Percentiles rank a stretch among this genome's conserved stretches.
These are phyloP conservation scores for Coemansia asiatica DNA, from an alignment of 192 early-diverging fungal species.

Conservation along the genomic window DNA sequence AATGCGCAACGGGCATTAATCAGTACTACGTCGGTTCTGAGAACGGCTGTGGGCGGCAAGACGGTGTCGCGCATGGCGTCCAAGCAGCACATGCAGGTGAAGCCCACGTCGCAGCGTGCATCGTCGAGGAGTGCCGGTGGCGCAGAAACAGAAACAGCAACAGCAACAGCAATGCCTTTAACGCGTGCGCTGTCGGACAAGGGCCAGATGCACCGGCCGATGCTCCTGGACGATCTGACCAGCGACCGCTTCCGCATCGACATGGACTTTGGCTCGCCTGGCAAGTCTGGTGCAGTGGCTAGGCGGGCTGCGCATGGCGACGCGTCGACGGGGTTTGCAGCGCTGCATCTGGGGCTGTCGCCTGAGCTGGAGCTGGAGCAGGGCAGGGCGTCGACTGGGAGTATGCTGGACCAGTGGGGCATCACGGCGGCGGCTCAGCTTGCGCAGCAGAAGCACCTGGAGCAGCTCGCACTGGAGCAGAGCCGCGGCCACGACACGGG, in stretches of 20 bases:
- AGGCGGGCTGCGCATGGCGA: neutral
- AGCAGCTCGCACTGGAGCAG: slow-evolving; percentile 4
- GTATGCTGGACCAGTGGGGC: slow-evolving; percentile 51
- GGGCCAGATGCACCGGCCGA: slow-evolving; percentile 7
- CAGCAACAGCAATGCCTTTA: neutral
- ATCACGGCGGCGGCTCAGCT: slow-evolving; percentile 20
- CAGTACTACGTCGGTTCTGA: slow-evolving; percentile 31
- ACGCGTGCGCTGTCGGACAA: slow-evolving; percentile 16
- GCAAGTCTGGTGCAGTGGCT: slow-evolving; percentile 1
- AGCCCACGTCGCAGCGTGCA: slow-evolving; percentile 1
- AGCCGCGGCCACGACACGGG: slow-evolving; percentile 1
- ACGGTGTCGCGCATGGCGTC: slow-evolving; percentile 6
- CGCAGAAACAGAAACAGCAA: too few relatives aligned
- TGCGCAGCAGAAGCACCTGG: slow-evolving; percentile 11
- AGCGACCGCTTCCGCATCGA: slow-evolving; percentile 27
- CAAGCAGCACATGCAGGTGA: slow-evolving; percentile 11
- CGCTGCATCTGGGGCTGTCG: slow-evolving; percentile 1
- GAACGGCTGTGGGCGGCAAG: slow-evolving; percentile 18
- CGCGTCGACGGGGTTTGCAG: neutral
- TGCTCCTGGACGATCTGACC: neutral
- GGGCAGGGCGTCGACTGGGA: slow-evolving; percentile 26
- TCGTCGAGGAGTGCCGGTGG: neutral
- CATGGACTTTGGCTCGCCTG: slow-evolving; percentile 25
- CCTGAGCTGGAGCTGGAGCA: slow-evolving; percentile 28
- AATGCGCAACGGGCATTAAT: slow-evolving; percentile 53